Evolutionary conservation across 148 eudicot genomes (phyloP).

Genomic region (Persicaria maculosa): DNA sequence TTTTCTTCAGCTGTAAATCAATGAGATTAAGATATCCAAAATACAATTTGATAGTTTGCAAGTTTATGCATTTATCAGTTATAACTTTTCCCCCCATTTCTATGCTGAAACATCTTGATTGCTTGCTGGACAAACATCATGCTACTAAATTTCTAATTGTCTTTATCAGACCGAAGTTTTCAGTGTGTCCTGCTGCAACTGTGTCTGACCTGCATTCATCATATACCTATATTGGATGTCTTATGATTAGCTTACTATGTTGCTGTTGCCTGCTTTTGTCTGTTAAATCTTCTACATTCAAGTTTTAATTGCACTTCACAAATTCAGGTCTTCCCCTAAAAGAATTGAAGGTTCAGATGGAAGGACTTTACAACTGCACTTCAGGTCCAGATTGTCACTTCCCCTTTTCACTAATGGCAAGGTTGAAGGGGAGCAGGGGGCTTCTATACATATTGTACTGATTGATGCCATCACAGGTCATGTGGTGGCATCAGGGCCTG

Average conservation of each 20-base stretch:
- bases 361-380: slow-evolving; percentile 68
- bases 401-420: slow-evolving; percentile 92
- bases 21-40: background rate
- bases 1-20: background rate
- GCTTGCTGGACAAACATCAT: background rate
- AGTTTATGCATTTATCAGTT: too few relatives aligned
- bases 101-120: background rate
- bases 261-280: background rate
- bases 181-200: background rate
- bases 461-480: slow-evolving; percentile 67
- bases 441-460: slow-evolving; percentile 68
- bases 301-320: background rate
- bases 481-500: slow-evolving; percentile 64
- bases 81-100: too few relatives aligned
- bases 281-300: slow-evolving; percentile 8
- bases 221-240: background rate
- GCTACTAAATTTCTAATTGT: background rate
- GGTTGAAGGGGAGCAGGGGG: slow-evolving; percentile 89
- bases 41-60: background rate
- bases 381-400: slow-evolving; percentile 62
- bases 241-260: background rate
- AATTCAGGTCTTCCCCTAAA: slow-evolving; percentile 66
- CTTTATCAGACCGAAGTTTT: background rate
- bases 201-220: background rate
- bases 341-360: slow-evolving; percentile 76